Evolutionary conservation across 108 stramenopile genomes (phyloP).

Genomic region (Chaetoceros muelleri): DNA sequence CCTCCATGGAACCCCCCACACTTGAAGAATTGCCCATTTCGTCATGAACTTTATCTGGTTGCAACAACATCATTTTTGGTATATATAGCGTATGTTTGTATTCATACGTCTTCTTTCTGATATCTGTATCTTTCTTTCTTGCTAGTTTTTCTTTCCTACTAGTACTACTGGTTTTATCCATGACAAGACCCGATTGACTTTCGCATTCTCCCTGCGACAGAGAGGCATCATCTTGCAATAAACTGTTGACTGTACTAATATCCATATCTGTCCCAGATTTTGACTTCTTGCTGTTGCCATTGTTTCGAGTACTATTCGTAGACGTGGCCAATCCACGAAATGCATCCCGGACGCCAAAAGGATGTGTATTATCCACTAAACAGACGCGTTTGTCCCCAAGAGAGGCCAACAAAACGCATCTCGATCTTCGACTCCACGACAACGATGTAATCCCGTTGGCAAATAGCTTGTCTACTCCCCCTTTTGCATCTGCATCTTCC

Average conservation of each 20-base stretch:
- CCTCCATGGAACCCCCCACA: not conserved
- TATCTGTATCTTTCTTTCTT: too few relatives aligned
- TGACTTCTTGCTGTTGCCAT: slow-evolving; percentile 10
- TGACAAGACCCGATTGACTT: too few relatives aligned
- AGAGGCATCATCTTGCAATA: not conserved
- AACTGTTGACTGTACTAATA: not conserved
- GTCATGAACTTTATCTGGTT: too few relatives aligned
- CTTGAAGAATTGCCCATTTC: not conserved
- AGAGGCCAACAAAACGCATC: slow-evolving; percentile 43
- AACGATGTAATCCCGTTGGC: slow-evolving; percentile 49
- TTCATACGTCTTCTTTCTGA: not conserved
- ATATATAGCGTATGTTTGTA: not conserved
- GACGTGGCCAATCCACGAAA: slow-evolving; percentile 4
- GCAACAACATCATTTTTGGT: not conserved
- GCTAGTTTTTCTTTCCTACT: not conserved
- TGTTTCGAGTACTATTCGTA: not conserved
- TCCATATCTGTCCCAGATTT: too few relatives aligned
- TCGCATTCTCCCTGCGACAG: too few relatives aligned
- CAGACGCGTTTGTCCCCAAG: slow-evolving; percentile 34
- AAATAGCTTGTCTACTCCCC: too few relatives aligned
- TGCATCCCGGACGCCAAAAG: slow-evolving; percentile 38
- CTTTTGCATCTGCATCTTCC: not conserved
- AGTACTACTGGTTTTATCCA: not conserved
- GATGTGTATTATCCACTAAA: slow-evolving; percentile 63
- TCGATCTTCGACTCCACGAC: slow-evolving; percentile 45